These are phyloP conservation scores for Blastobotrys persicus DNA, from an alignment of 1,139 yeast species.

Conservation along the genomic window DNA sequence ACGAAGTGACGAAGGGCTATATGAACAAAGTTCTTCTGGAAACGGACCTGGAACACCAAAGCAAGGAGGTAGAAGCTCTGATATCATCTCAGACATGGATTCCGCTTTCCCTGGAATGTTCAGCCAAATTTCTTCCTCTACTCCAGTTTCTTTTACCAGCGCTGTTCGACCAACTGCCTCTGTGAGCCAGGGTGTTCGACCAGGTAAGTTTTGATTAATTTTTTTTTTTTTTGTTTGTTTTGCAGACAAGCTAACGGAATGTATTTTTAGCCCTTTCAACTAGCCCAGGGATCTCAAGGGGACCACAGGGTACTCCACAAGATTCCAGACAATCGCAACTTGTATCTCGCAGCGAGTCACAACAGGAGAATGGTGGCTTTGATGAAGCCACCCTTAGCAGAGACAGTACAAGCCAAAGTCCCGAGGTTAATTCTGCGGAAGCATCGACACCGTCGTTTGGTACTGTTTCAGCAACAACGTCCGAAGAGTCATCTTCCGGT, in stretches of 20 bases:
- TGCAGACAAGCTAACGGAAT: background rate
- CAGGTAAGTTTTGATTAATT: background rate
- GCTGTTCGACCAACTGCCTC: conserved; percentile 12
- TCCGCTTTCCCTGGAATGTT: conserved; percentile 30
- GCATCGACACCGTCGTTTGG: background rate
- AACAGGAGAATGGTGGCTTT: background rate
- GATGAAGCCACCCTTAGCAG: background rate
- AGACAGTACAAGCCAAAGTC: background rate
- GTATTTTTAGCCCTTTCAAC: conserved; percentile 3
- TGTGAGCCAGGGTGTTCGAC: conserved; percentile 2
- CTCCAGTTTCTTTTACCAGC: conserved; percentile 23
- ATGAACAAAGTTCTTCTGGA: background rate
- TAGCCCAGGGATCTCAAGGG: background rate
- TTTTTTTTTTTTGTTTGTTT: conserved; percentile 1
- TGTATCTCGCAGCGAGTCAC: background rate
- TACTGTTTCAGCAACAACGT: background rate
- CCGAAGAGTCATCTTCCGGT: background rate
- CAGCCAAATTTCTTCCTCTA: conserved; percentile 22
- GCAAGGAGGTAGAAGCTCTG: background rate
- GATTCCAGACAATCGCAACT: background rate
- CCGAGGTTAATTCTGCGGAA: background rate
- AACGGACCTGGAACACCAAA: background rate
- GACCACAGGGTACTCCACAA: background rate
- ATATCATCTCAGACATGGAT: conserved; percentile 26
- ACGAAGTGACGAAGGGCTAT: background rate